Evolutionary conservation across 2,329 filamentous ascomycete species (phyloP).

Genomic region (Stachybotrys chartarum): DNA sequence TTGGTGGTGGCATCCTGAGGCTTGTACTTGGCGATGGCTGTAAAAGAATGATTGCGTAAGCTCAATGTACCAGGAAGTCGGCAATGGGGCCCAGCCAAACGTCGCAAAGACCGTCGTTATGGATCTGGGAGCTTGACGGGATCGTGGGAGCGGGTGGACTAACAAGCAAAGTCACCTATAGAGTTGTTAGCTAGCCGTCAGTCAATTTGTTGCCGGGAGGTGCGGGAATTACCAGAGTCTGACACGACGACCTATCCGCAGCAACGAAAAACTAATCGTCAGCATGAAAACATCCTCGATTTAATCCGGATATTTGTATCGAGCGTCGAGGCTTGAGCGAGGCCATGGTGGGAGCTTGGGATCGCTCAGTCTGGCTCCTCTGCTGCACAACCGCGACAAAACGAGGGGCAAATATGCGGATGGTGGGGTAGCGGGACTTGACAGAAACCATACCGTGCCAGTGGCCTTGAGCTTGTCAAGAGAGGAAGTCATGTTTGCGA

Average conservation of each 20-base stretch:
- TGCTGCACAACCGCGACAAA: background rate
- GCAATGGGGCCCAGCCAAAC: too few relatives aligned
- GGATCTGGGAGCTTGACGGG: background rate
- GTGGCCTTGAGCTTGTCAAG: slow-evolving; percentile 95
- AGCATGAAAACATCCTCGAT: slow-evolving; percentile 8
- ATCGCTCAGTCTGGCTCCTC: background rate
- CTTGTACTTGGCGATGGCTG: slow-evolving; percentile 98
- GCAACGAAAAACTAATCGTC: slow-evolving; percentile 11
- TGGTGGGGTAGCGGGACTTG: slow-evolving; percentile 11
- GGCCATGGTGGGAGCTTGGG: background rate
- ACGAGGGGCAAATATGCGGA: slow-evolving; percentile 17
- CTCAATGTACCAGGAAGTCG: background rate
- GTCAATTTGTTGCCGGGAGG: slow-evolving; percentile 3
- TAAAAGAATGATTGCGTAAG: slow-evolving; percentile 23
- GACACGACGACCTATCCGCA: slow-evolving; percentile 75
- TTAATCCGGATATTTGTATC: background rate
- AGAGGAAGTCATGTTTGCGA: slow-evolving; percentile 65
- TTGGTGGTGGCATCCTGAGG: slow-evolving; percentile 99
- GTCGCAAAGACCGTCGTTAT: too few relatives aligned
- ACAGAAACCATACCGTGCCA: slow-evolving; percentile 71
- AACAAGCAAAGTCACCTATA: slow-evolving; percentile 70
- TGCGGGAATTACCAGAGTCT: slow-evolving; percentile 72
- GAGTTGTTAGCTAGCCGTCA: slow-evolving; percentile 19
- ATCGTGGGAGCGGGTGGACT: slow-evolving; percentile 28
- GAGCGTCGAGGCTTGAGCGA: background rate